Evolutionary conservation across 1,284 basidiomycete species (phyloP).

Genomic region (Cryptococcus sp.): DNA sequence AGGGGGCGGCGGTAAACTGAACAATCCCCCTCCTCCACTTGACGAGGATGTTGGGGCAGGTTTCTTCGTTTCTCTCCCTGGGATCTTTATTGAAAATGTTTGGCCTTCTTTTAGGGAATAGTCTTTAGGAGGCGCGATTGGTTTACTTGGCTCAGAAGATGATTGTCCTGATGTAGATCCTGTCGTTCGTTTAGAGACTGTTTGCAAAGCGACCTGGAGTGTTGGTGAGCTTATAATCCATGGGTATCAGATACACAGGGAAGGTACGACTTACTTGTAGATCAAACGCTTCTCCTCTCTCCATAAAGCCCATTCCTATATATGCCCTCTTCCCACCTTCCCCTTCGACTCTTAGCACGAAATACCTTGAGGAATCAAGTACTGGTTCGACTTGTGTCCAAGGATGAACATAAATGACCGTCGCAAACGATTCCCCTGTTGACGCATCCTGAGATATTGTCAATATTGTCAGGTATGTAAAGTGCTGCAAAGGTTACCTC

Average conservation of each 20-base stretch:
- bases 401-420: slow-evolving; percentile 75
- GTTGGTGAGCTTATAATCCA: not conserved
- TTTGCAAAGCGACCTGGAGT: slow-evolving; percentile 75
- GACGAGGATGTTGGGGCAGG: not conserved
- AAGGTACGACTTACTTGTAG: slow-evolving; percentile 53
- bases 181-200: slow-evolving; percentile 74
- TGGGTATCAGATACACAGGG: not conserved
- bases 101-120: slow-evolving; percentile 95
- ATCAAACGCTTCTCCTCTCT: slow-evolving; percentile 87
- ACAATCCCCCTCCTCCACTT: slow-evolving; percentile 26
- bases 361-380: slow-evolving; percentile 92
- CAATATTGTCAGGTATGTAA: not conserved
- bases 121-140: slow-evolving; percentile 81
- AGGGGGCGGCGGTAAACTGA: slow-evolving; percentile 40
- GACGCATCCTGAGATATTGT: slow-evolving; percentile 27
- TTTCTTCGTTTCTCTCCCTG: slow-evolving; percentile 54
- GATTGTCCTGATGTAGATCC: slow-evolving; percentile 6
- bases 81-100: slow-evolving; percentile 87
- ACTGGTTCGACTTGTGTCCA: slow-evolving; percentile 85
- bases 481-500: slow-evolving; percentile 31
- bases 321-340: slow-evolving; percentile 81
- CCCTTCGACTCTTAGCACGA: slow-evolving; percentile 81
- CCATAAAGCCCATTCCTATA: slow-evolving; percentile 88
- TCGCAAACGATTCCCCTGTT: slow-evolving; percentile 68
- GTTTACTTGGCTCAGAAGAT: slow-evolving; percentile 40